Conservation (phyloP, 2,329 filamentous ascomycete species). For the Cladobotryum mycophilum region DNA sequence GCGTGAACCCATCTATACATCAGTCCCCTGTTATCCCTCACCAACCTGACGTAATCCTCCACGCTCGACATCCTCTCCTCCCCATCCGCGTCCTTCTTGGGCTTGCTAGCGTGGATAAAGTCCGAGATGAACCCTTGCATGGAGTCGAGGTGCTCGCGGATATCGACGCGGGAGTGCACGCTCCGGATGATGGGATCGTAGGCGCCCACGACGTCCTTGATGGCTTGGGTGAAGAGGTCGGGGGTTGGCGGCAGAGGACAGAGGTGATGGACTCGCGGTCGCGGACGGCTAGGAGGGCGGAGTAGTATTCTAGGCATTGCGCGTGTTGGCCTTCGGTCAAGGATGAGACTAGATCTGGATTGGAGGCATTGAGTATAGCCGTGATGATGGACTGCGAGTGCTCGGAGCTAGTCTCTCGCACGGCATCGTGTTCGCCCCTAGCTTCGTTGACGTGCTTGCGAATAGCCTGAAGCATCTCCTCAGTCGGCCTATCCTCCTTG, state of each 20-base stretch:
- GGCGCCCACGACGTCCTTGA: conserved; percentile 58
- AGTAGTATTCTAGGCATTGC: conserved; percentile 63
- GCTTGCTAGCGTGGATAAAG: conserved; percentile 55
- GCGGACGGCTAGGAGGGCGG: conserved; percentile 61
- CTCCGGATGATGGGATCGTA: conserved; percentile 70
- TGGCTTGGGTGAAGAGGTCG: conserved; percentile 63
- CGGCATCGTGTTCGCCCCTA: conserved; percentile 51
- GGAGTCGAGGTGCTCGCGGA: conserved; percentile 62
- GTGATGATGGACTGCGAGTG: conserved; percentile 55
- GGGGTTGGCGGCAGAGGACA: conserved; percentile 60
- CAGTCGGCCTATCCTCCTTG: conserved; percentile 47
- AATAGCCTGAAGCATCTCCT: conserved; percentile 56
- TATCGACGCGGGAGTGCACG: conserved; percentile 64
- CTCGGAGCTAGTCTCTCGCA: conserved; percentile 49
- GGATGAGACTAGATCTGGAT: conserved; percentile 37
- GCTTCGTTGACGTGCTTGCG: conserved; percentile 49
- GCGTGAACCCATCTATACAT: conserved; percentile 68
- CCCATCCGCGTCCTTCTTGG: conserved; percentile 32
- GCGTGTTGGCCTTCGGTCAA: conserved; percentile 56
- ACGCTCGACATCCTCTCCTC: conserved; percentile 47
- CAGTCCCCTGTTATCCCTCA: conserved; percentile 57
- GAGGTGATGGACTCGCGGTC: conserved; percentile 67
- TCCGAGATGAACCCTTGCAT: conserved; percentile 64
- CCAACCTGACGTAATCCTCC: conserved; percentile 63
- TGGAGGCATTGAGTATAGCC: conserved; percentile 53